Evolutionary conservation across 2,329 filamentous ascomycete genomes (phyloP), one percentile per base, ranked within the genome.

Genomic region (Gnomoniopsis smithogilvyi): DNA sequence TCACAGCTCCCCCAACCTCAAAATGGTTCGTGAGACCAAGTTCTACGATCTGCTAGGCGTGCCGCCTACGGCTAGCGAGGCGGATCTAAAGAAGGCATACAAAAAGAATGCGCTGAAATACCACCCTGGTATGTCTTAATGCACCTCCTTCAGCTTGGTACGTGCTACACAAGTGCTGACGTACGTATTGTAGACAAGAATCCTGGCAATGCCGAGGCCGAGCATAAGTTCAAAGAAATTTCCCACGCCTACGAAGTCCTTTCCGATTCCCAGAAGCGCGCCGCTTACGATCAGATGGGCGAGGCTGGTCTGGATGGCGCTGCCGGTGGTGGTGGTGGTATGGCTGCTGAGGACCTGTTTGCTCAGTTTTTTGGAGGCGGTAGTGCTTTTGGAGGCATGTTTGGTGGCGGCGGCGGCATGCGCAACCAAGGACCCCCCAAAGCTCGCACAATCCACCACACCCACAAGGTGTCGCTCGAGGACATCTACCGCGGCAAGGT

Each of bases 401-500:
- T 93, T 84, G 91, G 92, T 68, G 85, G 89, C 63, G 85, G 89
- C 63, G 84, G 87, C 67, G 89, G 90, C 66, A 90, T 91, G 83
- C 86, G 88, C 68, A 87, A 90, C 56, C 85, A 87, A 58, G 94
- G 93, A 19, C 94, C 94, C 34, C 80, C 83, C 62, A 88, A 99
- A 83, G 94, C 95, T 51, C 89, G 95, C 67, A 96, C 94, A 60
- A 99, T 99, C 68, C 91, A 96, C 77, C 95, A 99, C 79, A 93
- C 95, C 53, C 95, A 98, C 87, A 97, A 97, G 78, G 95, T 99
- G 62, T 93, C 92, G 14, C 86, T 99, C 54, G 95, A 99, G 78
- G 95, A 99, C 68, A 92, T 99, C 73, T 99, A 99, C 84, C 89
- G 91, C 64, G 95, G 95, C 72, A 99, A 99, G 83, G 86, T 96